These are phyloP conservation scores for Tolypocladium capitatum DNA, from an alignment of 2,329 filamentous ascomycete genomes.

Conservation along the genomic window DNA sequence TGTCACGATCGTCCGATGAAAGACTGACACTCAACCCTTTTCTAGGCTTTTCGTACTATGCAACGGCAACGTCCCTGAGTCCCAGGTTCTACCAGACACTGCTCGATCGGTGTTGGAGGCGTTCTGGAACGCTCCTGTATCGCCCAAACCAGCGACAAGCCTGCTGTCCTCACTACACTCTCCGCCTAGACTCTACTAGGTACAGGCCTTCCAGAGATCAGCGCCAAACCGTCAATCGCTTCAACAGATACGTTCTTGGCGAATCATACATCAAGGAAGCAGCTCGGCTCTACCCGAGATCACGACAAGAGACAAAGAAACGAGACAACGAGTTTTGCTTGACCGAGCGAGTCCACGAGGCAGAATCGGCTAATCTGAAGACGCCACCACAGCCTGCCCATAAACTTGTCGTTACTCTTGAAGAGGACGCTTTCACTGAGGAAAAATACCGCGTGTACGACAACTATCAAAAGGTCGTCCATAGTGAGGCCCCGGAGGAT, in stretches of 20 bases:
- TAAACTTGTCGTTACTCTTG: conserved; percentile 54
- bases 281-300: conserved; percentile 50
- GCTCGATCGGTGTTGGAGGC: conserved; percentile 65
- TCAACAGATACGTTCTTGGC: conserved; percentile 59
- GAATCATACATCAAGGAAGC: conserved; percentile 52
- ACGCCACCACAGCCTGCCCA: conserved; percentile 52
- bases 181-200: conserved; percentile 52
- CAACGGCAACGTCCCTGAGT: conserved; percentile 45
- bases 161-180: conserved; percentile 87
- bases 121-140: conserved; percentile 59
- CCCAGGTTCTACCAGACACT: conserved; percentile 57
- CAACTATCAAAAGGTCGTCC: conserved; percentile 63
- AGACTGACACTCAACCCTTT: conserved; percentile 10
- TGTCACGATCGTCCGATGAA: conserved; percentile 6
- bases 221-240: conserved; percentile 61
- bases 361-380: conserved; percentile 42
- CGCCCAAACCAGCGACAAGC: conserved; percentile 64
- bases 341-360: conserved; percentile 53
- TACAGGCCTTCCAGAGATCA: conserved; percentile 61
- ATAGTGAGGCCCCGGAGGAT: conserved; percentile 48
- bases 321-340: conserved; percentile 57
- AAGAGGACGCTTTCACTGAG: conserved; percentile 55
- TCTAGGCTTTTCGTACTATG: conserved; percentile 62
- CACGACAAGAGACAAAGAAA: conserved; percentile 50
- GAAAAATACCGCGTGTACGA: conserved; percentile 64